Percentiles rank a stretch among this genome's conserved stretches.
phyloP scores from a whole-genome alignment of 352 stramenopile genomes.

The Phytopythium montanum region DNA sequence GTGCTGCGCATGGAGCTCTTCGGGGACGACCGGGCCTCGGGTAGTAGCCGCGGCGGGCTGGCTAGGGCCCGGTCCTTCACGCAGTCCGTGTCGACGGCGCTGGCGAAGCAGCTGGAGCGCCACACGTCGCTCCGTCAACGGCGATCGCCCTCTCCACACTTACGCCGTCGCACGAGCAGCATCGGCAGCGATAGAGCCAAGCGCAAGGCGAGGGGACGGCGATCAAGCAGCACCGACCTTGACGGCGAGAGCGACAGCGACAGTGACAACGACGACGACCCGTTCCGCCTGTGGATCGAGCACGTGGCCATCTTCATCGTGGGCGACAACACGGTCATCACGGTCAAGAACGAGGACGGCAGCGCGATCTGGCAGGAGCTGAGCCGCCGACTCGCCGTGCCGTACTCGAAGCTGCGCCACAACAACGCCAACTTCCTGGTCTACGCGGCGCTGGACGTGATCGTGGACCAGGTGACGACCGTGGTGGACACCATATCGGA shows the following conservation, averaged over 20 bases:
- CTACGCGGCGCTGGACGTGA: constrained; percentile 85
- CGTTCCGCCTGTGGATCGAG: constrained; percentile 77
- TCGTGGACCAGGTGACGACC: constrained; percentile 79
- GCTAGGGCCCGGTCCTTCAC: constrained; percentile 12
- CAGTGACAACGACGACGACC: constrained; percentile 42
- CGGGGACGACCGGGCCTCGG: constrained; percentile 20
- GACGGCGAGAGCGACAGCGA: background rate
- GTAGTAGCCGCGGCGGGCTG: background rate
- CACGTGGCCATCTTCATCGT: constrained; percentile 84
- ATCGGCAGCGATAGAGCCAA: background rate
- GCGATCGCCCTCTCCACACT: background rate
- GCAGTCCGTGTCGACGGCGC: constrained; percentile 22
- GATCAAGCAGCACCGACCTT: background rate
- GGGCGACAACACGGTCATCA: constrained; percentile 81
- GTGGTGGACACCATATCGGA: constrained; percentile 78
- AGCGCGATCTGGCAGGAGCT: constrained; percentile 75
- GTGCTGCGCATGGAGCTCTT: constrained; percentile 71
- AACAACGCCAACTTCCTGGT: constrained; percentile 87
- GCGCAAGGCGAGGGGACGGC: background rate
- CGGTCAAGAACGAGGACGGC: constrained; percentile 65
- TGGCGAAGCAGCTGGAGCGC: constrained; percentile 41
- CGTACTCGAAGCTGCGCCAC: constrained; percentile 88
- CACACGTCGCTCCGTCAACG: constrained; percentile 15
- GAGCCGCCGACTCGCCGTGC: constrained; percentile 64
- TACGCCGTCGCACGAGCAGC: constrained; percentile 3